Conservation (phyloP, 2,329 filamentous ascomycete species). For the Cladosporium velox region DNA sequence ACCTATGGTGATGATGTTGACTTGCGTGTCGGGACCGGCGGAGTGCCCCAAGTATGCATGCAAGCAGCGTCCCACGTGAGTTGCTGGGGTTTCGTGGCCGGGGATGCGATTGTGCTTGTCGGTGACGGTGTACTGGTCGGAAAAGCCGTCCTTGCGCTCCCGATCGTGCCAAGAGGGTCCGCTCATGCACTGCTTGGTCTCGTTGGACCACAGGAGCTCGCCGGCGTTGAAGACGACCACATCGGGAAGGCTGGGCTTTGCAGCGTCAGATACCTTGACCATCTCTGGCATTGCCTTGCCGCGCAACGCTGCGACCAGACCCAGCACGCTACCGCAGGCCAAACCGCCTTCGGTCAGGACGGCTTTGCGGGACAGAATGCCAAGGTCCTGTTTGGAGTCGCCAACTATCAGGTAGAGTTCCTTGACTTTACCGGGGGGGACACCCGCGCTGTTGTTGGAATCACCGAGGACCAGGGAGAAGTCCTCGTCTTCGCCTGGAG, state of each 20-base stretch:
- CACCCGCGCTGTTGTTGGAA: conserved; percentile 35
- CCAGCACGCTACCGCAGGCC: conserved; percentile 68
- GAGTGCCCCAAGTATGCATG: conserved; percentile 36
- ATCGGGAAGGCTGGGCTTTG: conserved; percentile 49
- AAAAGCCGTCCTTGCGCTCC: conserved; percentile 56
- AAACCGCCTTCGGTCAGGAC: conserved; percentile 66
- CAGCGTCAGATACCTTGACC: not conserved
- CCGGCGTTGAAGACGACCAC: conserved; percentile 78
- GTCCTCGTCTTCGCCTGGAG: conserved; percentile 44
- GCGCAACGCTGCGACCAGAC: conserved; percentile 56
- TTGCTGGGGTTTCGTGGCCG: conserved; percentile 56
- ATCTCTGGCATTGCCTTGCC: not conserved
- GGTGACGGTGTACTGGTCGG: conserved; percentile 56
- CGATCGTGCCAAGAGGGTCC: conserved; percentile 58
- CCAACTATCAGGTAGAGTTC: conserved; percentile 74
- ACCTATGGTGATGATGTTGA: conserved; percentile 73
- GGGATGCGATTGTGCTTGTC: conserved; percentile 61
- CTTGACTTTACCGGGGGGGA: conserved; percentile 36
- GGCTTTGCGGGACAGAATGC: conserved; percentile 71
- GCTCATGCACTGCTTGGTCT: conserved; percentile 60
- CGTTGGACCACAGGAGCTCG: conserved; percentile 72
- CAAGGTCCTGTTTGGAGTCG: conserved; percentile 70
- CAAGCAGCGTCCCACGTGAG: conserved; percentile 71
- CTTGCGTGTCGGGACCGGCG: conserved; percentile 53
- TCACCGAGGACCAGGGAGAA: conserved; percentile 77